Base-by-base conservation (phyloP, 352 stramenopile species). In the Pilasporangium apinafurcum region DNA sequence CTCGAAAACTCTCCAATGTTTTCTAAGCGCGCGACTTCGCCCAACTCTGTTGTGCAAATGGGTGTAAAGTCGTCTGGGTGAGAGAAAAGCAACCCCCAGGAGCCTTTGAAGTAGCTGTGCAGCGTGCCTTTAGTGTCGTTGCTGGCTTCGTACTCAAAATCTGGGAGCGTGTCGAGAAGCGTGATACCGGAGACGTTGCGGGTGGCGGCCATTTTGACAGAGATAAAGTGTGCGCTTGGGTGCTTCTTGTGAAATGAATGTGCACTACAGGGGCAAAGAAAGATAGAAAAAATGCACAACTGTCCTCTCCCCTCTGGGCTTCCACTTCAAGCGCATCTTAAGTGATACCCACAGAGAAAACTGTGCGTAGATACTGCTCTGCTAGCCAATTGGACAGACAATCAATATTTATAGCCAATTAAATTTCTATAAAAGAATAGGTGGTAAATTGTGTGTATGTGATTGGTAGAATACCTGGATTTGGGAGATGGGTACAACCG, bases 21-120 rank as follows among this genome's bases (percentile, higher is more conserved):
- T 43, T 86, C 68, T 20, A 95, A 66, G n/a, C 83, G 77, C 28
- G 85, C 79, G 16, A 93, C 67, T 31, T 87, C 77, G 34, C 87
- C 87, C 43, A 98, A 72, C 53, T 98, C 89, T 62, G 28, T 97
- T 14, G 87, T 97, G 59, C 87, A 96, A 36, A 97, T 88, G 8
- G 88, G 88, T 28, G 86, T 96, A 56, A 95, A 96, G 58, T 97
- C 86, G 37, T 82, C 80, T 14, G 86, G 87, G 55, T 96, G 86
- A 43, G 58, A 86, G 56, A 92, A 92, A 14, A 95, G 49, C 30
- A 86, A 31, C 0, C 59, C 70, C 76, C 74, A 87, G 4, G 56
- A 68, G 41, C 59, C 68, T 12, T 64, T 57, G 28, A 92, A 70
- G 62, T 88, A 88, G 21, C 59, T 45, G 38, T 87, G 67, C 21